Percentiles rank a stretch among this genome's conserved stretches.
phyloP scores from a whole-genome alignment of 1,284 basidiomycete species.

The Somion occarium region DNA sequence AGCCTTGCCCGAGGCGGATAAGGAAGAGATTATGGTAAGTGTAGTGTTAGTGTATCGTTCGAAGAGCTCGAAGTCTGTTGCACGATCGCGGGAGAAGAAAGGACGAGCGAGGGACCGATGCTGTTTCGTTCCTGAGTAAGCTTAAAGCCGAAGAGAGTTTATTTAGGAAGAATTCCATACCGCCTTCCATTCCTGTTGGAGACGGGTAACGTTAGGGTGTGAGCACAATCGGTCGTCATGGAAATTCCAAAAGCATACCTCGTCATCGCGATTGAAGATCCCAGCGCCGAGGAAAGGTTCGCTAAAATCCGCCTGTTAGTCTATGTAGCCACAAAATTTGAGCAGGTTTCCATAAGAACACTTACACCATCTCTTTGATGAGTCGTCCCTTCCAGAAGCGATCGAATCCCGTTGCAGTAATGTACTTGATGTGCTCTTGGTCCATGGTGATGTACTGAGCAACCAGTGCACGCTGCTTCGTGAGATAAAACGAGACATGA shows the following conservation, averaged over 20 bases:
- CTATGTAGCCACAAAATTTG: background rate
- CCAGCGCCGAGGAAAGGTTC: slow-evolving; percentile 65
- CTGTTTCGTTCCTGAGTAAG: slow-evolving; percentile 25
- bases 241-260: slow-evolving; percentile 33
- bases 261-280: slow-evolving; percentile 71
- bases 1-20: slow-evolving; percentile 31
- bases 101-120: slow-evolving; percentile 67
- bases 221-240: slow-evolving; percentile 5
- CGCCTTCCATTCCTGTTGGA: slow-evolving; percentile 45
- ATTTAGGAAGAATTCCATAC: slow-evolving; percentile 10
- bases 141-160: background rate
- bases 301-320: slow-evolving; percentile 30
- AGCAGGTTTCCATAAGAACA: background rate
- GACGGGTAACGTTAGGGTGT: slow-evolving; percentile 3
- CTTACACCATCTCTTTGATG: slow-evolving; percentile 62
- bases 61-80: slow-evolving; percentile 66
- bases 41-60: slow-evolving; percentile 49
- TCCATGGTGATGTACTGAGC: slow-evolving; percentile 67
- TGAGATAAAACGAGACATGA: background rate
- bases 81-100: slow-evolving; percentile 67
- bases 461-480: background rate
- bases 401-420: slow-evolving; percentile 62
- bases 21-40: slow-evolving; percentile 42
- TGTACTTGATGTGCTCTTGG: slow-evolving; percentile 59
- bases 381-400: slow-evolving; percentile 58